phyloP scores from a whole-genome alignment of 2,329 filamentous ascomycete genomes.

The Fusarium chlamydosporum region DNA sequence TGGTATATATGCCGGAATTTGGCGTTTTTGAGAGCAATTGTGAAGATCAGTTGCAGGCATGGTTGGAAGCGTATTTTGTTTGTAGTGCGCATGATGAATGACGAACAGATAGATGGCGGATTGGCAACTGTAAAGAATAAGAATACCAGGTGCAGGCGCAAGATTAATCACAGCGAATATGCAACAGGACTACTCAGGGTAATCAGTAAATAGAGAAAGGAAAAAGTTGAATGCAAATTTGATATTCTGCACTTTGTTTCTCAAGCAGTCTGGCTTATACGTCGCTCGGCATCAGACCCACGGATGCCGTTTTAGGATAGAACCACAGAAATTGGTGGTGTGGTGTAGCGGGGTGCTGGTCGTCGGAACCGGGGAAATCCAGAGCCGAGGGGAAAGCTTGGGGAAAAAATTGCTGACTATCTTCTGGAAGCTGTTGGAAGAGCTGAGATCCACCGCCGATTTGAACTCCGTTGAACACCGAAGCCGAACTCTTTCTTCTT shows the following conservation, averaged over 20 bases:
- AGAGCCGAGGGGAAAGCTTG: constrained; percentile 47
- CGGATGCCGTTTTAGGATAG: constrained; percentile 15
- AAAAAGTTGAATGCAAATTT: constrained; percentile 29
- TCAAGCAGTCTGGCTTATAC: background rate
- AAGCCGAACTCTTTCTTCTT: constrained; percentile 37
- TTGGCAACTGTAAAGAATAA: constrained; percentile 42
- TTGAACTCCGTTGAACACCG: constrained; percentile 49
- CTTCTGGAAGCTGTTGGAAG: constrained; percentile 61
- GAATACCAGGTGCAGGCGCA: constrained; percentile 19
- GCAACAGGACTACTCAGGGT: constrained; percentile 4
- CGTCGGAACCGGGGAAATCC: constrained; percentile 56
- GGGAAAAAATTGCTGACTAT: constrained; percentile 57
- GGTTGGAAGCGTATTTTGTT: constrained; percentile 39
- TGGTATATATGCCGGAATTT: constrained; percentile 27
- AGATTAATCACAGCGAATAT: constrained; percentile 20
- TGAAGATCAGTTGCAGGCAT: constrained; percentile 34
- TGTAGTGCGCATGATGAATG: constrained; percentile 41
- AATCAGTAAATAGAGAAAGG: constrained; percentile 3
- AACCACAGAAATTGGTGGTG: constrained; percentile 16
- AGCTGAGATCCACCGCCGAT: constrained; percentile 53
- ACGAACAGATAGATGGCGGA: constrained; percentile 48
- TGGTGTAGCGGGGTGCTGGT: constrained; percentile 11
- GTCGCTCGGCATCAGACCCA: constrained; percentile 12
- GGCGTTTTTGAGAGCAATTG: constrained; percentile 48
- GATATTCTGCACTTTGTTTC: background rate